Evolutionary conservation across 2,329 filamentous ascomycete genomes (phyloP).

Genomic region (Magnaporthales sp.): DNA sequence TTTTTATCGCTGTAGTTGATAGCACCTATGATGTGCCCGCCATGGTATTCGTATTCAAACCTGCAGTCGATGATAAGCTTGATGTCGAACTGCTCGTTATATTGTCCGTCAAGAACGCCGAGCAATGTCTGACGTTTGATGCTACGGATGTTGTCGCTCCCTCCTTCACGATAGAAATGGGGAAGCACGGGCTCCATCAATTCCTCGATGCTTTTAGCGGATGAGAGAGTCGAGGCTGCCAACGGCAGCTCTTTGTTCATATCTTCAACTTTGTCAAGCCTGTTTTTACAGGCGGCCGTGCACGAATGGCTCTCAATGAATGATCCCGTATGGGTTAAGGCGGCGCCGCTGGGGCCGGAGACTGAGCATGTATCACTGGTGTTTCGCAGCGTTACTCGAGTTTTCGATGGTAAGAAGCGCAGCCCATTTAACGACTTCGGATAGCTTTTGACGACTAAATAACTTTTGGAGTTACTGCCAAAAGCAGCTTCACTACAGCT

Average conservation of each 20-base stretch:
- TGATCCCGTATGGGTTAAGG: no score
- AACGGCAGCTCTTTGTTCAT: constrained; percentile 39
- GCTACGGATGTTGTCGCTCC: constrained; percentile 78
- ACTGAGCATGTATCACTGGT: no score
- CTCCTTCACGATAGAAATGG: constrained; percentile 72
- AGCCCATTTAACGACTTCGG: no score
- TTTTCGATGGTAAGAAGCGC: no score
- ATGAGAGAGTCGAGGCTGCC: constrained; percentile 51
- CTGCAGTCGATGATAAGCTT: constrained; percentile 90
- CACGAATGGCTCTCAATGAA: no score
- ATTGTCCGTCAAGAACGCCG: constrained; percentile 81
- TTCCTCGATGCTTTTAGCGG: constrained; percentile 79
- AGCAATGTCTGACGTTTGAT: constrained; percentile 77
- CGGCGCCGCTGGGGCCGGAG: no score
- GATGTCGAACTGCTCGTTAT: constrained; percentile 65
- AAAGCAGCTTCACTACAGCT: no score
- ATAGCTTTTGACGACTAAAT: no score
- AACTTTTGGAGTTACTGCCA: no score
- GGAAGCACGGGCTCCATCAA: constrained; percentile 66
- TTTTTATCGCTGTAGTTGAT: constrained; percentile 98
- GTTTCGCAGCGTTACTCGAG: no score
- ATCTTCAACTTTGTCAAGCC: no score
- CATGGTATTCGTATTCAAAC: constrained; percentile 97
- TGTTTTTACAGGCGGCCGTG: no score
- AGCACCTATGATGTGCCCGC: constrained; percentile 87